phyloP scores from a whole-genome alignment of 768 basidiomycete genomes.

The Cubamyces sp. region DNA sequence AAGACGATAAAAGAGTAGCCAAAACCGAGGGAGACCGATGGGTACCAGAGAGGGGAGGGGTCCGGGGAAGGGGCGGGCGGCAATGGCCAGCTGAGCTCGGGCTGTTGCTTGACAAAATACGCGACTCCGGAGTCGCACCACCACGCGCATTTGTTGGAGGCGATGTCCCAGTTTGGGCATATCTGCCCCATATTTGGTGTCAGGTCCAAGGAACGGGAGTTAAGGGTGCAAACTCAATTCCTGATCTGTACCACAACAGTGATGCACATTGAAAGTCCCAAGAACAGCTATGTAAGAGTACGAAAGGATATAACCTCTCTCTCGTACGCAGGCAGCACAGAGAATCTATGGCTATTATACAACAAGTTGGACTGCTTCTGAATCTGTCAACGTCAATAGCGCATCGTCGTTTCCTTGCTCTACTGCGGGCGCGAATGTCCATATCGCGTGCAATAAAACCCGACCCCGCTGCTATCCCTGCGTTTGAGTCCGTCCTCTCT shows the following conservation, averaged over 20 bases:
- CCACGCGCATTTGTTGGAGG: constrained; percentile 6
- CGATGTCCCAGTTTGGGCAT: not conserved
- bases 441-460: constrained; percentile 57
- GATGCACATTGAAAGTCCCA: too few relatives aligned
- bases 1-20: not conserved
- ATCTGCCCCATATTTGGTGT: not conserved
- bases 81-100: not conserved
- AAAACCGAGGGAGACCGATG: not conserved
- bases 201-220: not conserved
- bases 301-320: too few relatives aligned
- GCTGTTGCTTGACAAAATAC: constrained; percentile 1
- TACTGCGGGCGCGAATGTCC: constrained; percentile 34
- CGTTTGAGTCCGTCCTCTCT: constrained; percentile 41
- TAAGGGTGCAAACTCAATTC: too few relatives aligned
- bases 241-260: too few relatives aligned
- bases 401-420: not conserved
- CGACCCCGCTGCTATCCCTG: constrained; percentile 41
- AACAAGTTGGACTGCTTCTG: not conserved
- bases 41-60: not conserved
- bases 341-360: not conserved
- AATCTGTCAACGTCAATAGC: too few relatives aligned
- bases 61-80: constrained; percentile 4
- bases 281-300: too few relatives aligned
- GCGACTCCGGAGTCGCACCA: constrained; percentile 4
- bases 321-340: too few relatives aligned